A percentile compares a stretch with the other conserved stretches of the same genome.
phyloP scores from a whole-genome alignment of 2,329 filamentous ascomycete genomes.

The Alternaria arborescens region DNA sequence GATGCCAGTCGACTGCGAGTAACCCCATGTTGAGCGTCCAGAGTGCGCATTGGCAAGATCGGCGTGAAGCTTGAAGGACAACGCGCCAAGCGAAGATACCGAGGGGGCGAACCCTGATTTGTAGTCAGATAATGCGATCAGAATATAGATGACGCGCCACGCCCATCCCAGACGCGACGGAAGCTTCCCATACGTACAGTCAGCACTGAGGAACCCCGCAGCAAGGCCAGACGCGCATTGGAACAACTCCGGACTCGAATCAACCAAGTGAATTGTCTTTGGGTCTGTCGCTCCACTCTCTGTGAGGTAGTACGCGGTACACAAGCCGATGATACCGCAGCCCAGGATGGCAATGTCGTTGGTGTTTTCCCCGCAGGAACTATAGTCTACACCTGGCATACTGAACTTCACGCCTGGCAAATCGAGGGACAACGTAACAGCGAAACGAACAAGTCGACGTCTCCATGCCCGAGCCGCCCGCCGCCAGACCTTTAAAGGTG shows the following conservation, averaged over 20 bases:
- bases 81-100: conserved; percentile 66
- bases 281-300: conserved; percentile 48
- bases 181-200: conserved; percentile 60
- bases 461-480: not conserved
- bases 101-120: conserved; percentile 65
- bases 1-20: conserved; percentile 64
- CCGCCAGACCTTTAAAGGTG: not conserved
- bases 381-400: conserved; percentile 5
- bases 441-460: not conserved
- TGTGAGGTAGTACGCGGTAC: conserved; percentile 71
- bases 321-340: conserved; percentile 56
- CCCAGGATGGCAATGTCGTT: conserved; percentile 50
- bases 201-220: conserved; percentile 75
- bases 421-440: not conserved
- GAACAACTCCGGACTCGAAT: conserved; percentile 69
- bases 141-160: not conserved
- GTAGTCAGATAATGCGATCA: not conserved
- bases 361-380: conserved; percentile 13
- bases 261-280: conserved; percentile 65
- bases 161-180: not conserved
- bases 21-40: conserved; percentile 68
- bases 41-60: conserved; percentile 67
- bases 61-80: conserved; percentile 75
- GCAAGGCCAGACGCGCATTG: conserved; percentile 77
- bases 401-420: conserved; percentile 8